These are phyloP conservation scores for Intubia oerlemansii DNA, from an alignment of 2,329 filamentous ascomycete genomes.

Conservation along the genomic window DNA sequence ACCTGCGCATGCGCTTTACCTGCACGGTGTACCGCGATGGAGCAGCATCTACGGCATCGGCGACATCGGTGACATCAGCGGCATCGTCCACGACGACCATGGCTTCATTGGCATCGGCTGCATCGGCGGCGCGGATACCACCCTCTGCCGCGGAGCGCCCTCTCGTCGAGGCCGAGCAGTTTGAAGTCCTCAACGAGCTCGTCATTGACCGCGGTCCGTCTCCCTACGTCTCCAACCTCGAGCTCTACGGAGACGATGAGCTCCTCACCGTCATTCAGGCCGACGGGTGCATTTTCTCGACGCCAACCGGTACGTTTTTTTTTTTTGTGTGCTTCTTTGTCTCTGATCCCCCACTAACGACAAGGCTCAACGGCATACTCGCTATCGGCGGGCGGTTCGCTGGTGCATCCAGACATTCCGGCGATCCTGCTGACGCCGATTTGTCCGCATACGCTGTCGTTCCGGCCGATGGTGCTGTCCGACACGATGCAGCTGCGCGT, in stretches of 20 bases:
- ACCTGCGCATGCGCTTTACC: conserved; percentile 95
- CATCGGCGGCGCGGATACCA: too few species aligned
- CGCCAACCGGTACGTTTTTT: conserved; percentile 40
- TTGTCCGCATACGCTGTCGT: conserved; percentile 89
- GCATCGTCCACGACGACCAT: neutral
- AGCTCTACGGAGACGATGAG: conserved; percentile 88
- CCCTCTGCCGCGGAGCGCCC: too few species aligned
- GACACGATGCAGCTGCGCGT: conserved; percentile 87
- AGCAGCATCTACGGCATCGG: neutral
- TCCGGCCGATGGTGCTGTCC: conserved; percentile 92
- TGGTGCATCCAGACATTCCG: conserved; percentile 92
- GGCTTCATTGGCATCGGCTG: too few species aligned
- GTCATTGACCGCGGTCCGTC: conserved; percentile 95
- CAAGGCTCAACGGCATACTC: conserved; percentile 91
- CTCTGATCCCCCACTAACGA: conserved; percentile 8
- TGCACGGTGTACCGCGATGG: conserved; percentile 81
- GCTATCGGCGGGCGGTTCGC: conserved; percentile 79
- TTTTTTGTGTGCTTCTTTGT: neutral
- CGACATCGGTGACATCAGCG: conserved; percentile 21
- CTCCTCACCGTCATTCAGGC: conserved; percentile 90
- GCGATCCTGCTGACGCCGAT: conserved; percentile 94
- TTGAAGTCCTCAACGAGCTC: conserved; percentile 94
- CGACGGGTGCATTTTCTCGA: conserved; percentile 94
- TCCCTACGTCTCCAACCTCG: conserved; percentile 89
- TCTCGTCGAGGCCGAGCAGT: conserved; percentile 81